Conservation (phyloP, 495 filamentous ascomycete genomes). For the Neurospora intermedia region DNA sequence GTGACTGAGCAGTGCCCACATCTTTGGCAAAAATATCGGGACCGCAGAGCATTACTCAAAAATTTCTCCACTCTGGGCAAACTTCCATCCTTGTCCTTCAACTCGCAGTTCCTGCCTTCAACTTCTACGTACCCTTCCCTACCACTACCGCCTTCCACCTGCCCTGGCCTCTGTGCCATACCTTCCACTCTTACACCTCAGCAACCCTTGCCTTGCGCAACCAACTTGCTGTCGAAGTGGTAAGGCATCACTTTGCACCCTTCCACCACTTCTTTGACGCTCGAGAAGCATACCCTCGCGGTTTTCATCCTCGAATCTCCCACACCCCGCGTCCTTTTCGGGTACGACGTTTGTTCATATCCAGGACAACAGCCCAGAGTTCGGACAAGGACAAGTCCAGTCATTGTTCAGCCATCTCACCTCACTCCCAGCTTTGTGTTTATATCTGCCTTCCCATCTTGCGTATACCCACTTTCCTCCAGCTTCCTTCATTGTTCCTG, state of each 20-base stretch:
- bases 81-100: neutral
- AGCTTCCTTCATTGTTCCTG: neutral
- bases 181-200: neutral
- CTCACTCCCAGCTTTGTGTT: neutral
- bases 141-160: neutral
- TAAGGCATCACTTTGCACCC: neutral
- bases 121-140: neutral
- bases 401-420: neutral
- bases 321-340: neutral
- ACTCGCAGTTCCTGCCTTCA: neutral
- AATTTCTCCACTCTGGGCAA: neutral
- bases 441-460: neutral
- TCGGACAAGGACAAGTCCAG: neutral
- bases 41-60: neutral
- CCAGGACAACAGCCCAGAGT: neutral
- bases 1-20: neutral
- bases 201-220: neutral
- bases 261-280: neutral
- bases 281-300: neutral
- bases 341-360: neutral
- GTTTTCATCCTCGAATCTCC: neutral
- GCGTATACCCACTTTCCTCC: neutral
- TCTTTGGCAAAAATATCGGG: neutral
- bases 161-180: neutral
- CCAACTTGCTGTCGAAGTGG: neutral